A percentile compares a stretch with the other conserved stretches of the same genome.
These are phyloP conservation scores for Mycosphaerella sp. DNA, from an alignment of 2,329 filamentous ascomycete genomes.

Conservation along the genomic window DNA sequence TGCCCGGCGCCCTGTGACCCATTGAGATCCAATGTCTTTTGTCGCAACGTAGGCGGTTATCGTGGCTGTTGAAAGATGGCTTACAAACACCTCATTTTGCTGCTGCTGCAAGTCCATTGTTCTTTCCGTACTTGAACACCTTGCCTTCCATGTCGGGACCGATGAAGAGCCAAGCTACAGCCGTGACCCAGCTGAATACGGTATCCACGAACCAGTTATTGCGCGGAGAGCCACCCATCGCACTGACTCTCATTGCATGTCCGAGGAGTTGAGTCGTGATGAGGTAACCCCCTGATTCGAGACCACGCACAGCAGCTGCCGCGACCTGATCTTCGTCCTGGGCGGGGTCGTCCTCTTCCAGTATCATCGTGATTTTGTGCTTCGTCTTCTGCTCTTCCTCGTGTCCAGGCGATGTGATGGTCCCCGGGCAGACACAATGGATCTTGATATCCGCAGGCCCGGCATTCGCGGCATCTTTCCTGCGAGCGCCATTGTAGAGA, in stretches of 20 bases:
- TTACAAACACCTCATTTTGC: not conserved
- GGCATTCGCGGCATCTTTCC: constrained; percentile 33
- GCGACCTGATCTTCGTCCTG: constrained; percentile 77
- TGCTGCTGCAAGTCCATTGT: constrained; percentile 39
- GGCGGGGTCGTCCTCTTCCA: constrained; percentile 76
- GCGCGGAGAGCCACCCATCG: constrained; percentile 48
- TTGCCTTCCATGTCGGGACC: constrained; percentile 52
- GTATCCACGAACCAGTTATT: constrained; percentile 51
- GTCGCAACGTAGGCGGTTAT: no score
- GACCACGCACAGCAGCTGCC: constrained; percentile 56
- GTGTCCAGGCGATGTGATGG: constrained; percentile 69
- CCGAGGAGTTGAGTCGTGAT: constrained; percentile 71
- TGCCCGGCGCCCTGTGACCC: no score
- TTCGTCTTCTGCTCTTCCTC: constrained; percentile 72
- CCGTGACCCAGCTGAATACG: constrained; percentile 48
- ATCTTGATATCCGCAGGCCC: constrained; percentile 64
- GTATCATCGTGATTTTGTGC: constrained; percentile 66
- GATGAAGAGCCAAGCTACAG: constrained; percentile 51
- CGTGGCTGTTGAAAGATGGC: no score
- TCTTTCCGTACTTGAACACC: constrained; percentile 52
- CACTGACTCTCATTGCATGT: constrained; percentile 59
- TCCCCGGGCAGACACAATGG: constrained; percentile 76
- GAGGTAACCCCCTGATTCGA: constrained; percentile 75
- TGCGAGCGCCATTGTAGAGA: constrained; percentile 66
- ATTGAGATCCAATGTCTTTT: no score